Percentiles rank a stretch among this genome's conserved stretches.
Conservation (phyloP, 257 asterid genomes). For the Rehmannia glutinosa region DNA sequence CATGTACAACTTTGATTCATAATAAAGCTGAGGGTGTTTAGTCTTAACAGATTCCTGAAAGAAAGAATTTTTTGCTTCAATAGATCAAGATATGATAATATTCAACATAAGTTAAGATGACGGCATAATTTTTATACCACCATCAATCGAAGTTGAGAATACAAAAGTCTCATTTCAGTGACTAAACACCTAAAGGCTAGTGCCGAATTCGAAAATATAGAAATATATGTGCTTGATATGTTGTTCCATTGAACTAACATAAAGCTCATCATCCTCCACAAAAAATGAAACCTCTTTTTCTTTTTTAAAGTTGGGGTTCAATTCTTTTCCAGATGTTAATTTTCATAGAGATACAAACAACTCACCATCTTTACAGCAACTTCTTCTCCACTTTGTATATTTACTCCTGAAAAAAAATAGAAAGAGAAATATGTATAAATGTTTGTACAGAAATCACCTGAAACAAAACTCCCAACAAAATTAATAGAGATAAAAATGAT, state of each 20-base stretch:
- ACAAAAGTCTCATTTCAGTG: background rate
- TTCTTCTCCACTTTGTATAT: background rate
- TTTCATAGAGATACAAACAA: background rate
- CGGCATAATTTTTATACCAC: background rate
- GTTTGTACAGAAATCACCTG: background rate
- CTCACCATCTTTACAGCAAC: background rate
- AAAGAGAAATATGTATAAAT: background rate
- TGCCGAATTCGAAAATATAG: background rate
- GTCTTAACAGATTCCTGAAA: constrained; percentile 79
- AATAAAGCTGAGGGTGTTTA: constrained; percentile 91
- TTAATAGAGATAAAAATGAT: background rate
- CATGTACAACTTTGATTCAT: constrained; percentile 84
- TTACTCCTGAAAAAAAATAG: background rate
- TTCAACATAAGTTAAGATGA: background rate
- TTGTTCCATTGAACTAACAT: background rate
- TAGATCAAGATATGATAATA: background rate
- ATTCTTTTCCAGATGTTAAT: background rate
- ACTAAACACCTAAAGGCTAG: background rate
- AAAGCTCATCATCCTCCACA: background rate
- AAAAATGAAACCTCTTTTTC: too few relatives aligned
- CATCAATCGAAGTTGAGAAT: too few relatives aligned
- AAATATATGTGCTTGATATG: background rate
- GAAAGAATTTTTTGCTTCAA: background rate
- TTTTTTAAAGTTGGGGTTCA: too few relatives aligned
- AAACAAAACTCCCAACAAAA: background rate